Evolutionary conservation across 352 stramenopile species (phyloP).

Genomic region (Globisporangium irregulare): DNA sequence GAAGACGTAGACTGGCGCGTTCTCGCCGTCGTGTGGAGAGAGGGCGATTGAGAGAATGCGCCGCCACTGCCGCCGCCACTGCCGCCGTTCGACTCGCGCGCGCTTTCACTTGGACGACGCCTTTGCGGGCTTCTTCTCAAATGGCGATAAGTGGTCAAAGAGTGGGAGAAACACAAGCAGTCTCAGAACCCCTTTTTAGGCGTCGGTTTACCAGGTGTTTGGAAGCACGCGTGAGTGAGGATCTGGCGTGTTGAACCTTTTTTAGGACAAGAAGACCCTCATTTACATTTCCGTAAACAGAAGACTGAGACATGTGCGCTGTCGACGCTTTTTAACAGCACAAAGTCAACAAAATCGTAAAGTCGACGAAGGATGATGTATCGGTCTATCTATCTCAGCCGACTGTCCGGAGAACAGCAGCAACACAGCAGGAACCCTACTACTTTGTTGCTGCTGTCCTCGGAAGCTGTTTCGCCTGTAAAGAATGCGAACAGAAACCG

Average conservation of each 20-base stretch:
- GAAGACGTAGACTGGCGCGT: neutral
- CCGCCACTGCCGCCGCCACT: neutral
- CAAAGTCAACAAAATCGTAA: neutral
- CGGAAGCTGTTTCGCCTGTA: neutral
- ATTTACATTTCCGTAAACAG: neutral
- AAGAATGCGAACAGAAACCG: neutral
- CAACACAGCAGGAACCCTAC: no score
- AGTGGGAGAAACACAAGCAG: constrained; percentile 4
- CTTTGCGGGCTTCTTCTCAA: constrained; percentile 5
- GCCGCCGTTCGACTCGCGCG: neutral
- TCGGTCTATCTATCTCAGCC: no score
- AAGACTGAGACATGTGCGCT: neutral
- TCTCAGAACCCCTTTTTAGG: neutral
- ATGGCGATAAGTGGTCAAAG: constrained; percentile 5
- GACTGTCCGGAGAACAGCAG: neutral
- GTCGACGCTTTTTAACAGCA: neutral
- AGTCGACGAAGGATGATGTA: neutral
- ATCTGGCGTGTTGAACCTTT: neutral
- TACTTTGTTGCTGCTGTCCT: neutral
- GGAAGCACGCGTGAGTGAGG: no score
- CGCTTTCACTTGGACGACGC: neutral
- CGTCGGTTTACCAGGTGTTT: neutral
- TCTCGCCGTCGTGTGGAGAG: neutral
- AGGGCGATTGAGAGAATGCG: neutral
- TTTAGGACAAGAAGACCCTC: neutral